Base-by-base conservation (phyloP, 345 rosid species). In the Aquilaria sinensis region DNA sequence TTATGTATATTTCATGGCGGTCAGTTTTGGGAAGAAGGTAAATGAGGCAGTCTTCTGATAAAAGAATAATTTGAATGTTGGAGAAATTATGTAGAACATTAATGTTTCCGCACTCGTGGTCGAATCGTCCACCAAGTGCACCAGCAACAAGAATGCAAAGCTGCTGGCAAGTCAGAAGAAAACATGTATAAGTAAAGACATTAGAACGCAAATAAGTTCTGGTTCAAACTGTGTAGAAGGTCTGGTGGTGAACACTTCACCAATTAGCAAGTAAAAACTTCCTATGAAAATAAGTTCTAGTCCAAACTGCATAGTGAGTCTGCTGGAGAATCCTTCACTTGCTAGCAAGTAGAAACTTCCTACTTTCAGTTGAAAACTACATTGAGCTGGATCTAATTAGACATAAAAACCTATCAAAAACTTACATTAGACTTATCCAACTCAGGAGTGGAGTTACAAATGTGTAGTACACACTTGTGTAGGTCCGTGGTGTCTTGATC, bases 401-500 rank as follows among this genome's bases (percentile, higher is more conserved):
- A 58, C 31, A 31, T 46, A 16, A 57, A 32, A 57, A 48, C 31
- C 11, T 41, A 34, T 34, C 12, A 56, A 23, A 53, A 56, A 78
- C 91, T 65, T 70, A 95, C 98, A 56, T 46, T 79, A 60, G 86
- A 73, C 56, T 64, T 81, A 7, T 83, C 83, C 70, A 62, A 63
- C 61, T 80, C 63, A 2, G 85, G 76, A 46, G 84, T 47, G 61
- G 48, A 69, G 77, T 83, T 71, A 48, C 64, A 58, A 63, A 95
- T 83, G 65, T 73, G 78, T 13, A 75, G 63, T 46, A 95, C 57
- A 50, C 98, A 95, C 72, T 95, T 95, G 69, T 91, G 89, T 46
- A 95, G 84, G 81, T 95, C 98, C 0, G 98, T 95, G 61, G 96
- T 89, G 71, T 91, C 98, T 79, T 95, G 99, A 80, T 91, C 96